Percentiles rank a stretch among this genome's conserved stretches.
Evolutionary conservation across 2,329 filamentous ascomycete genomes (phyloP).

Genomic region (Clonostachys rhizophaga): DNA sequence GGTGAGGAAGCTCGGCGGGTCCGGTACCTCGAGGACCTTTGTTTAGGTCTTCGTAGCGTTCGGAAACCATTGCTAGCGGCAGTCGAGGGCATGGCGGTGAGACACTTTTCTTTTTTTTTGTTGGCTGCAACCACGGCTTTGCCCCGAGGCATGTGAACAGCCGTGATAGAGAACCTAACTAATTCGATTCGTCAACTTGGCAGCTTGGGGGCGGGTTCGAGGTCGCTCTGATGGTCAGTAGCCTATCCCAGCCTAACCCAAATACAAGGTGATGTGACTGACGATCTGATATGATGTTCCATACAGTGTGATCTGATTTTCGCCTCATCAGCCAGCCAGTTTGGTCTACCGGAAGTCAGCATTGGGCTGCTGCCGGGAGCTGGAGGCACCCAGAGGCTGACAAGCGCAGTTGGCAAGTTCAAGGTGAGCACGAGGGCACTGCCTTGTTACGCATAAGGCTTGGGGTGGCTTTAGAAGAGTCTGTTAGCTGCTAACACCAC

Average conservation of each 20-base stretch:
- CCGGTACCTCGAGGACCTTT: conserved; percentile 35
- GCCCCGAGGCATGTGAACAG: not conserved
- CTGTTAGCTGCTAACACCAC: not conserved
- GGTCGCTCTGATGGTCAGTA: conserved; percentile 36
- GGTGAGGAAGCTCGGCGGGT: conserved; percentile 16
- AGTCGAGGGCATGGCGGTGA: conserved; percentile 43
- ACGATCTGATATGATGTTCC: not conserved
- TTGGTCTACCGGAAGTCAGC: conserved; percentile 31
- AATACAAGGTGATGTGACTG: too few species aligned
- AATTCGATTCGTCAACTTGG: not conserved
- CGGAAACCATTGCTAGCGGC: conserved; percentile 43
- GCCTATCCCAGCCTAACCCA: not conserved
- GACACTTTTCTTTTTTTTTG: not conserved
- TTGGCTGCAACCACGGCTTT: not conserved
- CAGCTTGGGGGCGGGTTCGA: conserved; percentile 47
- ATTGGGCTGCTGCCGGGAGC: conserved; percentile 33
- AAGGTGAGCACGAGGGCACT: conserved; percentile 16
- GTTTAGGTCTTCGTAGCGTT: conserved; percentile 20
- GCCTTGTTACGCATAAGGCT: not conserved
- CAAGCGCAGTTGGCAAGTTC: conserved; percentile 32
- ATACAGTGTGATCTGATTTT: conserved; percentile 31
- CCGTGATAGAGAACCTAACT: not conserved
- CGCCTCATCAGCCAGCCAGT: conserved; percentile 24
- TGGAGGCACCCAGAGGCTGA: conserved; percentile 32
- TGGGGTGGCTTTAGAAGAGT: not conserved